A percentile compares a stretch with the other conserved stretches of the same genome.
These are phyloP conservation scores for Neodidymelliopsis sp. DNA, from an alignment of 2,329 filamentous ascomycete species.

Conservation along the genomic window DNA sequence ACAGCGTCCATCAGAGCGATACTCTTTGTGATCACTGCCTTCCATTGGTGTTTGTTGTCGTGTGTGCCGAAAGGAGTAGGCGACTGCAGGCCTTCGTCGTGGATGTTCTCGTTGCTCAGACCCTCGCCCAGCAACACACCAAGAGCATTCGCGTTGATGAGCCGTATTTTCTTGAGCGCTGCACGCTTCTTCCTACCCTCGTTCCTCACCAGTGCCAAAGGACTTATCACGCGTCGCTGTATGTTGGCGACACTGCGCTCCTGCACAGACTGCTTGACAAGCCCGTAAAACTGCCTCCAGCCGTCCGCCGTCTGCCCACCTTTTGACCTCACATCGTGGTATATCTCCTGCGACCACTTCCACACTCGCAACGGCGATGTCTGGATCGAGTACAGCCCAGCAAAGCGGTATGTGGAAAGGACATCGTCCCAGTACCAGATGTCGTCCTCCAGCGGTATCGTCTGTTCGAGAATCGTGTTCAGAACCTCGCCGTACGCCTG, in stretches of 20 bases:
- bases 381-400: constrained; percentile 84
- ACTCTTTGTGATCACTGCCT: constrained; percentile 78
- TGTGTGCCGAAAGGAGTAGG: constrained; percentile 53
- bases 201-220: constrained; percentile 75
- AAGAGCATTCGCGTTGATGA: constrained; percentile 84
- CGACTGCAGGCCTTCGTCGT: constrained; percentile 62
- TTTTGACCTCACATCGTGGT: constrained; percentile 63
- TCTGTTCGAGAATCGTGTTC: constrained; percentile 79
- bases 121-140: constrained; percentile 90
- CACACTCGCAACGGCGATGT: constrained; percentile 80
- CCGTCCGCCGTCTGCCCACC: constrained; percentile 50
- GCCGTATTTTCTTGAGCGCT: constrained; percentile 73
- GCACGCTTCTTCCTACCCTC: constrained; percentile 79
- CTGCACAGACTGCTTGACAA: constrained; percentile 77
- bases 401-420: constrained; percentile 77
- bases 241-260: constrained; percentile 76
- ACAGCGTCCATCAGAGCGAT: constrained; percentile 88
- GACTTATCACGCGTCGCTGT: constrained; percentile 75
- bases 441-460: constrained; percentile 82
- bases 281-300: constrained; percentile 75
- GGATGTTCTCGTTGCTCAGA: constrained; percentile 66
- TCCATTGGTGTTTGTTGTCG: constrained; percentile 65
- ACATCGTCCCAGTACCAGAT: constrained; percentile 97
- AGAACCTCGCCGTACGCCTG: constrained; percentile 86
- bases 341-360: constrained; percentile 75